phyloP scores from a whole-genome alignment of 2,329 filamentous ascomycete genomes.

The Raffaelea arxii region DNA sequence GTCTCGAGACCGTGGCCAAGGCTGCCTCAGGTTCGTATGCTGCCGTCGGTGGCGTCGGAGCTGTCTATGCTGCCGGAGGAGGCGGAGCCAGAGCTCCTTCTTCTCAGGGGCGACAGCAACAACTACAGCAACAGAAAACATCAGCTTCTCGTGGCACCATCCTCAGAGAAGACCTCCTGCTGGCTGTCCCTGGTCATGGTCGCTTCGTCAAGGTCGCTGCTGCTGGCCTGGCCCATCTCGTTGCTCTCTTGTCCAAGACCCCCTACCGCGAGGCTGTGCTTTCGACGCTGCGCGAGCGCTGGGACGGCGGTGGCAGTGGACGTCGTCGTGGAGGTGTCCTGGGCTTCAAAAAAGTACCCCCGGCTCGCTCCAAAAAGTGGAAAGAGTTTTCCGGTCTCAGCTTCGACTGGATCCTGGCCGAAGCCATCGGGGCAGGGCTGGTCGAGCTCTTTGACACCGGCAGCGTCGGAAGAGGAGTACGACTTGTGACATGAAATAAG shows the following conservation, averaged over 20 bases:
- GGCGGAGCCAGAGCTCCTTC: slow-evolving; percentile 26
- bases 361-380: slow-evolving; percentile 59
- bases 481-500: slow-evolving; percentile 21
- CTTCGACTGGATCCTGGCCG: slow-evolving; percentile 63
- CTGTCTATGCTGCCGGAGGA: slow-evolving; percentile 55
- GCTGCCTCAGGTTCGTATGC: slow-evolving; percentile 59
- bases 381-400: slow-evolving; percentile 57
- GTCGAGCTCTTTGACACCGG: slow-evolving; percentile 68
- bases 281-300: slow-evolving; percentile 53
- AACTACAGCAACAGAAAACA: too few relatives aligned
- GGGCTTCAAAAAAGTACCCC: slow-evolving; percentile 34
- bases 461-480: slow-evolving; percentile 60
- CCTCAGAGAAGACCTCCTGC: slow-evolving; percentile 29
- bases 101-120: slow-evolving; percentile 24
- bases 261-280: slow-evolving; percentile 55
- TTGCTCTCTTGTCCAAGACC: slow-evolving; percentile 47
- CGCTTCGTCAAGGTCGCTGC: slow-evolving; percentile 56
- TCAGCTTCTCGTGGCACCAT: too few relatives aligned
- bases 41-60: slow-evolving; percentile 59
- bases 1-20: slow-evolving; percentile 51
- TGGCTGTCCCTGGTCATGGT: slow-evolving; percentile 59
- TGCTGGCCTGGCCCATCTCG: slow-evolving; percentile 51
- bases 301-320: slow-evolving; percentile 47
- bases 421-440: slow-evolving; percentile 59
- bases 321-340: slow-evolving; percentile 43